A percentile compares a stretch with the other conserved stretches of the same genome.
phyloP scores from a whole-genome alignment of 2,329 filamentous ascomycete genomes.

The Cercospora sesami region DNA sequence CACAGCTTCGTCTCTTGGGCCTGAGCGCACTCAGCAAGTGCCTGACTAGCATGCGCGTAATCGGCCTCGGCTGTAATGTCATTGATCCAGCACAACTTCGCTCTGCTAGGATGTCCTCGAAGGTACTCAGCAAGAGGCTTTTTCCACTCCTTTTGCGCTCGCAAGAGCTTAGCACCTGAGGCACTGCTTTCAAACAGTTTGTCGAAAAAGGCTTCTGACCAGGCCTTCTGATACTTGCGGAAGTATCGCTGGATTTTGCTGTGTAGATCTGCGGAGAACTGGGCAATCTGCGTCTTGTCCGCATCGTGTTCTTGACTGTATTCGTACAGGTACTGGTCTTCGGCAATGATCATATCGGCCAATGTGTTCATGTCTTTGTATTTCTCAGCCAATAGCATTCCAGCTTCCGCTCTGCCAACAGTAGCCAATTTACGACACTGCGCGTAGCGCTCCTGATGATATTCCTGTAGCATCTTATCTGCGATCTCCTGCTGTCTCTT shows the following conservation, averaged over 20 bases:
- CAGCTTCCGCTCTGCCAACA: constrained; percentile 58
- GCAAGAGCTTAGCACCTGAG: constrained; percentile 61
- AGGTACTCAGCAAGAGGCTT: constrained; percentile 76
- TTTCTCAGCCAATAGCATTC: constrained; percentile 62
- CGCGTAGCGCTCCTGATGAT: constrained; percentile 44
- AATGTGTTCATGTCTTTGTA: constrained; percentile 64
- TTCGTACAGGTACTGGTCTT: constrained; percentile 44
- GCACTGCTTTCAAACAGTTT: constrained; percentile 66
- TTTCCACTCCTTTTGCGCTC: constrained; percentile 65
- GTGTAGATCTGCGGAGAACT: constrained; percentile 48
- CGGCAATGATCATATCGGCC: constrained; percentile 53
- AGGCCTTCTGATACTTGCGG: constrained; percentile 63
- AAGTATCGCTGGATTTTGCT: constrained; percentile 55
- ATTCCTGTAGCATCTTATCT: constrained; percentile 45
- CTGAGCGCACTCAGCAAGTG: constrained; percentile 68
- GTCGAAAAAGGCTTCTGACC: constrained; percentile 77
- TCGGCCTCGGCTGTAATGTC: constrained; percentile 77
- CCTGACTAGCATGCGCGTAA: constrained; percentile 69
- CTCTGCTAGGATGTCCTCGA: constrained; percentile 67
- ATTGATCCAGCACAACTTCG: constrained; percentile 91
- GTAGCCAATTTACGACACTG: constrained; percentile 46
- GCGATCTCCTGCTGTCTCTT: constrained; percentile 52
- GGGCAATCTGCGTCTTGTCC: constrained; percentile 13
- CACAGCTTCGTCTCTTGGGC: constrained; percentile 76
- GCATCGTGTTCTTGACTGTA: constrained; percentile 30